A percentile compares a stretch with the other conserved stretches of the same genome.
These are phyloP conservation scores for Somion occarium DNA, from an alignment of 1,284 basidiomycete species.

Conservation along the genomic window DNA sequence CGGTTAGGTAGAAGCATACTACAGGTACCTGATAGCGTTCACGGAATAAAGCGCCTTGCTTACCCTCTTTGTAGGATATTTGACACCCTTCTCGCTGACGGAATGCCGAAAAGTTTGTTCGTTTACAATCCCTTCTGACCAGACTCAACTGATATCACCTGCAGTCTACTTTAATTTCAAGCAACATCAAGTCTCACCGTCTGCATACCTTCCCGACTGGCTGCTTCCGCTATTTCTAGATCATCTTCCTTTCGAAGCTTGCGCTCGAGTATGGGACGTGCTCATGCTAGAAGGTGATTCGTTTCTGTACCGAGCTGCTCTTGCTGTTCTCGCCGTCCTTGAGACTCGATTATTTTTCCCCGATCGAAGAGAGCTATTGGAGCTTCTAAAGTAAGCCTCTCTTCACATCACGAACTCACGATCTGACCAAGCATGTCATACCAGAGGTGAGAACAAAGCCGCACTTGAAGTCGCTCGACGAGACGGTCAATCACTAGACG, in stretches of 20 bases:
- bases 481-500: conserved; percentile 53
- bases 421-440: too few relatives aligned
- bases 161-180: conserved; percentile 94
- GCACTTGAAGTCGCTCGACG: conserved; percentile 78
- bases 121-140: neutral
- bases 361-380: conserved; percentile 69
- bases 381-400: conserved; percentile 55
- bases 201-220: conserved; percentile 77
- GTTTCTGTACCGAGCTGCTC: conserved; percentile 77
- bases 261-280: conserved; percentile 87
- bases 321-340: conserved; percentile 81
- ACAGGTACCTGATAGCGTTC: conserved; percentile 33
- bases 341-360: conserved; percentile 88
- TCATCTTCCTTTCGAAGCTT: conserved; percentile 85
- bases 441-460: conserved; percentile 77
- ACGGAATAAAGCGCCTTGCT: neutral
- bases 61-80: conserved; percentile 62
- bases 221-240: conserved; percentile 80
- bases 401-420: too few relatives aligned
- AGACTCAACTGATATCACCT: conserved; percentile 10
- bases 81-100: conserved; percentile 86
- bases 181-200: conserved; percentile 81
- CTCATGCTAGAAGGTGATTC: conserved; percentile 84
- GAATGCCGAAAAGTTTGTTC: conserved; percentile 85
- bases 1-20: conserved; percentile 74